Conservation (phyloP, 805 yeast species). For the Candida boleticola region DNA sequence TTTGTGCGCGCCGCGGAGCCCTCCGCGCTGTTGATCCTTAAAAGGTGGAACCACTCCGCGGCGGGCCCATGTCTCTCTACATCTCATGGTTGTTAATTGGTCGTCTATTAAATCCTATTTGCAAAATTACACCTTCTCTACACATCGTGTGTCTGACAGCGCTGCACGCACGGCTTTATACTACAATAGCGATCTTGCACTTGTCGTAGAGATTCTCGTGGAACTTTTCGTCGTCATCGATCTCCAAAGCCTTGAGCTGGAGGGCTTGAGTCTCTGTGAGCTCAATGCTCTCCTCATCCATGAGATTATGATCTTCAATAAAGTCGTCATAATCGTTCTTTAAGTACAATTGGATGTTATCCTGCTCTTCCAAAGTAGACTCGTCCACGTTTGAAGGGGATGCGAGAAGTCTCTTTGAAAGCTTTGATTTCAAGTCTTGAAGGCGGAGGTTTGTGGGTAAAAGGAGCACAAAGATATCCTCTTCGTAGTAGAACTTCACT, state of each 20-base stretch:
- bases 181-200: constrained; percentile 38
- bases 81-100: too few relatives aligned
- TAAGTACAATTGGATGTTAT: constrained; percentile 32
- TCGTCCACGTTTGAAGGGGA: constrained; percentile 20
- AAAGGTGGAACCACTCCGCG: too few relatives aligned
- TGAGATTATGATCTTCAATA: constrained; percentile 26
- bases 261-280: constrained; percentile 25
- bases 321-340: constrained; percentile 44
- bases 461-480: constrained; percentile 75
- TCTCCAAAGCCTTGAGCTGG: constrained; percentile 32
- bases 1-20: not conserved
- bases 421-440: constrained; percentile 49
- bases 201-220: constrained; percentile 40
- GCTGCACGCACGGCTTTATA: too few relatives aligned
- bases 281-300: constrained; percentile 16
- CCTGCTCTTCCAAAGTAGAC: constrained; percentile 10
- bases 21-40: too few relatives aligned
- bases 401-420: constrained; percentile 47
- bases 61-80: too few relatives aligned
- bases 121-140: too few relatives aligned
- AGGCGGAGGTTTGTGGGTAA: constrained; percentile 48
- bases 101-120: too few relatives aligned
- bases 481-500: constrained; percentile 74
- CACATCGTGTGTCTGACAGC: too few relatives aligned
- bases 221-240: constrained; percentile 38